Evolutionary conservation across 2,329 filamentous ascomycete genomes (phyloP).

Genomic region (Byssothecium circinans): DNA sequence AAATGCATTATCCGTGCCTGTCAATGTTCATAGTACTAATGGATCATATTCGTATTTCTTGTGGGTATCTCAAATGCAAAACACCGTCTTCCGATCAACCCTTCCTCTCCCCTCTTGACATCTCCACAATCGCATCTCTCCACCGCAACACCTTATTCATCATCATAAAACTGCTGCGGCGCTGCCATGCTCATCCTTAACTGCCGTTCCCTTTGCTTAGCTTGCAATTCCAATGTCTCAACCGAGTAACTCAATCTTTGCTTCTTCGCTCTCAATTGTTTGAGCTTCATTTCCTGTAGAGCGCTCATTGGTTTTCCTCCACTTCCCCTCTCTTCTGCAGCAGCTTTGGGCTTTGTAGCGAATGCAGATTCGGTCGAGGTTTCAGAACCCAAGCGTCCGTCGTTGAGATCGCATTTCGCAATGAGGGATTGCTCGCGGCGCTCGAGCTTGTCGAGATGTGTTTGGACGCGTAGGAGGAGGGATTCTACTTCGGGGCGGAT

Average conservation of each 20-base stretch:
- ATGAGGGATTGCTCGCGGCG: slow-evolving; percentile 82
- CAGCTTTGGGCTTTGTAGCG: slow-evolving; percentile 25
- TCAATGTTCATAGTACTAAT: too few relatives aligned
- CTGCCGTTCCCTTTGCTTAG: slow-evolving; percentile 73
- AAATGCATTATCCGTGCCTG: too few relatives aligned
- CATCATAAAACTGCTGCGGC: slow-evolving; percentile 42
- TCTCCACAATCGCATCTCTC: background rate
- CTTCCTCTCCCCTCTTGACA: background rate
- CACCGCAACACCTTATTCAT: slow-evolving; percentile 8
- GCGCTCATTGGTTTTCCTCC: slow-evolving; percentile 39
- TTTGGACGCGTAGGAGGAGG: slow-evolving; percentile 78
- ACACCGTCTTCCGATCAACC: slow-evolving; percentile 13
- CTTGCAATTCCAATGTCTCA: slow-evolving; percentile 81
- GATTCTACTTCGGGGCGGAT: slow-evolving; percentile 83
- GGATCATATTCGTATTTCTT: background rate
- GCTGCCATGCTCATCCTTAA: slow-evolving; percentile 73
- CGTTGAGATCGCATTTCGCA: slow-evolving; percentile 79
- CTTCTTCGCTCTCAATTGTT: slow-evolving; percentile 75
- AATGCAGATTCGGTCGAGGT: slow-evolving; percentile 25
- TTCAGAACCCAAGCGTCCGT: slow-evolving; percentile 62
- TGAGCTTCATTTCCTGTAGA: slow-evolving; percentile 61
- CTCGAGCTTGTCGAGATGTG: slow-evolving; percentile 79
- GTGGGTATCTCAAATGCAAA: slow-evolving; percentile 37
- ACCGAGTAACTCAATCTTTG: slow-evolving; percentile 85
- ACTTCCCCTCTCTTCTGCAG: slow-evolving; percentile 23